phyloP scores from a whole-genome alignment of 192 early-diverging fungal species.

The Glomus cerebriforme region DNA sequence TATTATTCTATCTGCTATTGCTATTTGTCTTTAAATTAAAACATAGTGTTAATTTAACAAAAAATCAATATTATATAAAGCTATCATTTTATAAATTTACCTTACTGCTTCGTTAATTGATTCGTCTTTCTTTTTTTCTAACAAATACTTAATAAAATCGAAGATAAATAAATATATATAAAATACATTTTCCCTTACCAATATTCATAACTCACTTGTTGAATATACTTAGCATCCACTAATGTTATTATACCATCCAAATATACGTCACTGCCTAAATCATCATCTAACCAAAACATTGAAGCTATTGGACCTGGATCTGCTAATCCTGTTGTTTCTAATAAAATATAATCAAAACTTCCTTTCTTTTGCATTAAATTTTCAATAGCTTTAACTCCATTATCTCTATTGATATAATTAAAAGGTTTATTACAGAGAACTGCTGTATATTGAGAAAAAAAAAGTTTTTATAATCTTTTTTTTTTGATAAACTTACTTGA shows the following conservation, averaged over 20 bases:
- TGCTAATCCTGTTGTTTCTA: conserved; percentile 91
- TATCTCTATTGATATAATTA: conserved; percentile 60
- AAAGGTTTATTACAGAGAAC: not conserved
- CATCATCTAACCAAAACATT: conserved; percentile 98
- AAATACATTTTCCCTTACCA: not conserved
- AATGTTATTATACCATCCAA: conserved; percentile 90
- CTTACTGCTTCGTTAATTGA: conserved; percentile 75
- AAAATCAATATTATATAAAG: not conserved
- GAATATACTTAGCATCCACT: conserved; percentile 77
- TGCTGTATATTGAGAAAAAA: no score
- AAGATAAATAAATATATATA: not conserved
- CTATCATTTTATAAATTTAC: conserved; percentile 41
- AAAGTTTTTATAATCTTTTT: not conserved
- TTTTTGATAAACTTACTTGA: conserved; percentile 69
- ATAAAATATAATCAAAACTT: conserved; percentile 92
- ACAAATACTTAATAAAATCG: conserved; percentile 9
- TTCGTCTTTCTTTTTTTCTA: conserved; percentile 53
- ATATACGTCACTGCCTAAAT: conserved; percentile 85
- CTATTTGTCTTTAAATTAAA: conserved; percentile 66
- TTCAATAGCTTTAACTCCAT: conserved; percentile 93
- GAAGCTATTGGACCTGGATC: conserved; percentile 84
- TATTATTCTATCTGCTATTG: conserved; percentile 85
- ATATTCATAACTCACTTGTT: conserved; percentile 41
- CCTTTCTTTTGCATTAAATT: conserved; percentile 89
- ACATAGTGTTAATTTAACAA: not conserved